Evolutionary conservation across 805 yeast species (phyloP).

Genomic region (Suhomyces pyralidae): DNA sequence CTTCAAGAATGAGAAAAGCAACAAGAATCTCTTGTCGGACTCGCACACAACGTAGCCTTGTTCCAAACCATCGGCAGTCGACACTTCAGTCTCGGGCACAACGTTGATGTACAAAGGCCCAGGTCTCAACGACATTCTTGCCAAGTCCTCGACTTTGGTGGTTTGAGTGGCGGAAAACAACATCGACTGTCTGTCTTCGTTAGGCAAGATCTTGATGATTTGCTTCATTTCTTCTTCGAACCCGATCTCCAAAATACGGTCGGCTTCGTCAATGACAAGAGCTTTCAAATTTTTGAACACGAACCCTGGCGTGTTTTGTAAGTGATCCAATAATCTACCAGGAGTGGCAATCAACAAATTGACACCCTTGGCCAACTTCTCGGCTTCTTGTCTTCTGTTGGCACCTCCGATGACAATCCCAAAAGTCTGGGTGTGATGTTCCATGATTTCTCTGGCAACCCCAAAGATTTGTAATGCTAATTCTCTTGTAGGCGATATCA

Average conservation of each 20-base stretch:
- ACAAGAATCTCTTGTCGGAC: slow-evolving; percentile 86
- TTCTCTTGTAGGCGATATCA: slow-evolving; percentile 97
- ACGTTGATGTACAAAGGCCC: slow-evolving; percentile 95
- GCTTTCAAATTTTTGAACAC: slow-evolving; percentile 94
- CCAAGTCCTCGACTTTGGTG: slow-evolving; percentile 96
- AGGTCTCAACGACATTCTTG: slow-evolving; percentile 89
- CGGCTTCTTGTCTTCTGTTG: slow-evolving; percentile 96
- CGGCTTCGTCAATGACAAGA: slow-evolving; percentile 95
- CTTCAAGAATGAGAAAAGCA: slow-evolving; percentile 89
- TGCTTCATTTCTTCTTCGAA: slow-evolving; percentile 99
- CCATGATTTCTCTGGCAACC: slow-evolving; percentile 93
- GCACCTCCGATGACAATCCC: slow-evolving; percentile 99
- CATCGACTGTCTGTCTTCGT: slow-evolving; percentile 93
- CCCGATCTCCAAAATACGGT: slow-evolving; percentile 94
- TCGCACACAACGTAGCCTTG: slow-evolving; percentile 99
- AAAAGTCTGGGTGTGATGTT: slow-evolving; percentile 84
- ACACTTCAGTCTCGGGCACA: slow-evolving; percentile 73
- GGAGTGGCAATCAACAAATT: slow-evolving; percentile 95
- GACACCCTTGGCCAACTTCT: slow-evolving; percentile 89
- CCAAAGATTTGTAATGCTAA: slow-evolving; percentile 96
- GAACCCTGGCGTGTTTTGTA: slow-evolving; percentile 92
- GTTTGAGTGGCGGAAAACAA: slow-evolving; percentile 99
- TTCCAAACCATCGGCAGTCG: slow-evolving; percentile 95
- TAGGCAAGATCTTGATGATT: slow-evolving; percentile 89
- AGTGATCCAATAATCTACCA: slow-evolving; percentile 92